Conservation (phyloP, 2,329 filamentous ascomycete species). For the Cadophora gregata region DNA sequence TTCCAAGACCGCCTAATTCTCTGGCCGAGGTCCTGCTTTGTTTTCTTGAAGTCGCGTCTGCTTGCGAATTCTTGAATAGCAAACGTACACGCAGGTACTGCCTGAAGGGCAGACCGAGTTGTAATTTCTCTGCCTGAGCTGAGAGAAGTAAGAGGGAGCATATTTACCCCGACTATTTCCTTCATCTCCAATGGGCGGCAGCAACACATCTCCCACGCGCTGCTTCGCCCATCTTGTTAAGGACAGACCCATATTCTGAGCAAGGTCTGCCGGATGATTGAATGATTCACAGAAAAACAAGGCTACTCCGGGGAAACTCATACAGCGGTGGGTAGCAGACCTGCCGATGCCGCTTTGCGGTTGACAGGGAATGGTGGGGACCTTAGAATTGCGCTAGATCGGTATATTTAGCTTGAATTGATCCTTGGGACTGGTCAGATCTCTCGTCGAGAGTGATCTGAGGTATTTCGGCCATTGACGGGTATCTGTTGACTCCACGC, state of each 20-base stretch:
- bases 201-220: neutral
- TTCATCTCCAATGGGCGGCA: constrained; percentile 10
- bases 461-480: constrained; percentile 29
- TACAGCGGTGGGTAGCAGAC: constrained; percentile 1
- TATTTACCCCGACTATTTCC: constrained; percentile 23
- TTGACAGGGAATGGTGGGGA: neutral
- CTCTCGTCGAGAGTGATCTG: constrained; percentile 12
- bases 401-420: neutral
- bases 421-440: constrained; percentile 7
- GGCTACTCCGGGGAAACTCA: constrained; percentile 19
- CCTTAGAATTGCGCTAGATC: neutral
- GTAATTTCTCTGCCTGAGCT: constrained; percentile 20
- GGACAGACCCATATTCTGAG: constrained; percentile 6
- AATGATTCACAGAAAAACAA: constrained; percentile 22
- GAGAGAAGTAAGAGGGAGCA: constrained; percentile 26
- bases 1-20: neutral
- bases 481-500: constrained; percentile 10
- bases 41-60: constrained; percentile 20
- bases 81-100: constrained; percentile 3
- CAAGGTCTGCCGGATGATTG: constrained; percentile 19
- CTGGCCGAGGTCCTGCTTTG: constrained; percentile 3
- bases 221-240: constrained; percentile 10
- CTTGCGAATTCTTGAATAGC: constrained; percentile 20
- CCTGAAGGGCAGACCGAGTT: constrained; percentile 18
- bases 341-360: neutral